Conservation (phyloP, 768 basidiomycete genomes). For the Tylopilus vinaceipallidus region DNA sequence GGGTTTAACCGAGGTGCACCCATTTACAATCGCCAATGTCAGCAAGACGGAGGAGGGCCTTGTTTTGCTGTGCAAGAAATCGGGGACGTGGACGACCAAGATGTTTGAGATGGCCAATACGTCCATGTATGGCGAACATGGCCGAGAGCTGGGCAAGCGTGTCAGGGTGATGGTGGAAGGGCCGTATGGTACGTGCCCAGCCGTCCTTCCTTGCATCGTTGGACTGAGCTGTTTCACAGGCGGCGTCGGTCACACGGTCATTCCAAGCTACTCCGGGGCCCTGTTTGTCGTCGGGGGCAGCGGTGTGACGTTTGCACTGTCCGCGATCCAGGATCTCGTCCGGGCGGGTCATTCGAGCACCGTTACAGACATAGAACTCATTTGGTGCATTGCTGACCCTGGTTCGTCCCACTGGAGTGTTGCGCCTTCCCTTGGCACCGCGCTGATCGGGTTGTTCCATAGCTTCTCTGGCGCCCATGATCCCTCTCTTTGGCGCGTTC, state of each 20-base stretch:
- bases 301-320: conserved; percentile 70
- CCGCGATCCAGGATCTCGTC: conserved; percentile 64
- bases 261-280: conserved; percentile 64
- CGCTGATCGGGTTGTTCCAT: conserved; percentile 2
- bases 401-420: conserved; percentile 35
- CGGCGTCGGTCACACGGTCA: conserved; percentile 59
- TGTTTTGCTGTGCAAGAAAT: conserved; percentile 63
- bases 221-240: conserved; percentile 32
- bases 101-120: conserved; percentile 52
- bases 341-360: conserved; percentile 45
- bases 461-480: conserved; percentile 48
- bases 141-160: conserved; percentile 22
- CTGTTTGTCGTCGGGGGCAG: conserved; percentile 73
- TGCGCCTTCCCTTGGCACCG: not conserved
- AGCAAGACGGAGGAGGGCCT: conserved; percentile 56
- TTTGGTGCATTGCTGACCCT: conserved; percentile 67
- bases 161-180: conserved; percentile 51
- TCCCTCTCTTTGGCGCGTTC: conserved; percentile 47
- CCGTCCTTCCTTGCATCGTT: too few relatives aligned
- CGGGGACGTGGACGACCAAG: conserved; percentile 62
- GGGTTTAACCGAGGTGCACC: conserved; percentile 66
- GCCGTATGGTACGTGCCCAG: conserved; percentile 44
- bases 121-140: conserved; percentile 31
- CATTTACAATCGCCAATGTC: conserved; percentile 78
- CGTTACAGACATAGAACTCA: conserved; percentile 57